phyloP scores from a whole-genome alignment of 2,329 filamentous ascomycete species.

The Waltergamsia citrina region DNA sequence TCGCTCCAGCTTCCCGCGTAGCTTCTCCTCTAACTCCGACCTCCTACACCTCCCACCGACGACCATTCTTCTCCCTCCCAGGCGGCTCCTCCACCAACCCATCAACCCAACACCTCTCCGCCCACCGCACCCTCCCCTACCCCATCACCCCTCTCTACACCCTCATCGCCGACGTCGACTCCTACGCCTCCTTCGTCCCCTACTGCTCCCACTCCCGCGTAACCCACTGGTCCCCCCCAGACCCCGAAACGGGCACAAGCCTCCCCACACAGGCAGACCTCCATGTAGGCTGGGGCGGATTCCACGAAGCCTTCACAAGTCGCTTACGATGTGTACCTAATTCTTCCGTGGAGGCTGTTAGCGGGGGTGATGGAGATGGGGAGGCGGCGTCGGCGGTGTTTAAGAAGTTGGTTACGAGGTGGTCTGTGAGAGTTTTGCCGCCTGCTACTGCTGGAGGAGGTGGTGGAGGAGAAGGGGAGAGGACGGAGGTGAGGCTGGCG shows the following conservation, averaged over 20 bases:
- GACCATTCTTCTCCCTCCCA: slow-evolving; percentile 27
- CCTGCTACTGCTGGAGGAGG: slow-evolving; percentile 21
- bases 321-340: slow-evolving; percentile 69
- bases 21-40: slow-evolving; percentile 1
- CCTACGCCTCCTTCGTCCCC: slow-evolving; percentile 81
- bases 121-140: slow-evolving; percentile 70
- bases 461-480: slow-evolving; percentile 2
- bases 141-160: slow-evolving; percentile 61
- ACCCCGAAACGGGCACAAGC: slow-evolving; percentile 23
- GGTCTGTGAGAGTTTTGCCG: slow-evolving; percentile 56
- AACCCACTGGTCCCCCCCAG: slow-evolving; percentile 58
- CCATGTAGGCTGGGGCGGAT: slow-evolving; percentile 73
- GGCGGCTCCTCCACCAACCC: slow-evolving; percentile 9
- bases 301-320: slow-evolving; percentile 77
- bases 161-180: slow-evolving; percentile 80
- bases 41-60: slow-evolving; percentile 14
- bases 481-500: slow-evolving; percentile 63
- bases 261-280: slow-evolving; percentile 72
- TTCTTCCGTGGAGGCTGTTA: slow-evolving; percentile 67
- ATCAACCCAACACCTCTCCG: slow-evolving; percentile 56
- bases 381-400: slow-evolving; percentile 43
- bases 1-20: slow-evolving; percentile 8
- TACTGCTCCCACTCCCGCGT: slow-evolving; percentile 76
- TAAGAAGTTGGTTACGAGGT: slow-evolving; percentile 59
- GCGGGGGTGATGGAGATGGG: slow-evolving; percentile 49